Evolutionary conservation across 768 basidiomycete species (phyloP).

Genomic region (Agaricus sinodeliciosus): DNA sequence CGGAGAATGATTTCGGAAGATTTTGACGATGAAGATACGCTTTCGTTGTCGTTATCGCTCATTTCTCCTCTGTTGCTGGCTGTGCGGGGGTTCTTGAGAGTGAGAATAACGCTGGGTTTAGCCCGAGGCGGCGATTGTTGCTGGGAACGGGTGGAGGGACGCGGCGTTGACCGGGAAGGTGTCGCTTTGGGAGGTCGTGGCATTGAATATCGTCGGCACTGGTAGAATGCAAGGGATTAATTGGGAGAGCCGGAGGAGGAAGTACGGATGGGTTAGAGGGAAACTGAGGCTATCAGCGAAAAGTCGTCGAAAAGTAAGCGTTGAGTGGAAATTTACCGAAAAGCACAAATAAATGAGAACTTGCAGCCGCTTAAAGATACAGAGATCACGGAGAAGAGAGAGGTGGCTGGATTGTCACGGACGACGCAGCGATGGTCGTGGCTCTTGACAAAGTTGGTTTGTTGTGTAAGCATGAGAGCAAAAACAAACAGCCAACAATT

Average conservation of each 20-base stretch:
- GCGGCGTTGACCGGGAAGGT: conserved; percentile 6
- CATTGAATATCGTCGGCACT: background rate
- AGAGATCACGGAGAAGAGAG: background rate
- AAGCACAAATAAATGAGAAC: background rate
- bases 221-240: background rate
- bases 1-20: conserved; percentile 3
- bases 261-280: background rate
- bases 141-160: conserved; percentile 9
- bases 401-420: background rate
- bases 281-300: background rate
- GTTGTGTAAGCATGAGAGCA: conserved; percentile 8
- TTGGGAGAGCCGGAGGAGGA: background rate
- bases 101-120: conserved; percentile 5
- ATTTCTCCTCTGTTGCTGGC: background rate
- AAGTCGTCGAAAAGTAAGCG: background rate
- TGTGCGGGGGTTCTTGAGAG: background rate
- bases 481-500: conserved; percentile 9
- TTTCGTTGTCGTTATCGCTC: conserved; percentile 9
- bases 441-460: conserved; percentile 6
- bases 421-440: conserved; percentile 4
- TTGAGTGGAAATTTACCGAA: background rate
- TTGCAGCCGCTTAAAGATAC: background rate
- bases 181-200: conserved; percentile 3
- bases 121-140: conserved; percentile 2
- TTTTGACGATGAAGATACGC: conserved; percentile 8